Percentiles rank a stretch among this genome's conserved stretches.
phyloP scores from a whole-genome alignment of 306 rosid genomes.

The Lathyrus sativus region DNA sequence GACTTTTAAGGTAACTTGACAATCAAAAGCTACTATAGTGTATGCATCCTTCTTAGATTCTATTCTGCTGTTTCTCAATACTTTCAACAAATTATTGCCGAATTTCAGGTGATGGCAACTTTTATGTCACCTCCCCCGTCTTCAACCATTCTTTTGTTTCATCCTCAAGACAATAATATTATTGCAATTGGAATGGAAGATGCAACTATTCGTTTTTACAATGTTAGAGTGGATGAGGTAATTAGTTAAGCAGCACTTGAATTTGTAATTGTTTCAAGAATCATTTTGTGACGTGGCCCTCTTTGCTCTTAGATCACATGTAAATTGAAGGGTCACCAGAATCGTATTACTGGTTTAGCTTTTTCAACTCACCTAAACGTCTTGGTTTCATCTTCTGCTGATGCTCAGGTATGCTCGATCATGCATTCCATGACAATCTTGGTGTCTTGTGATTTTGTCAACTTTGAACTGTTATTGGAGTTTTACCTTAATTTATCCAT shows the following conservation, averaged over 20 bases:
- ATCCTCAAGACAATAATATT: slow-evolving; percentile 80
- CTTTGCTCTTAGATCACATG: slow-evolving; percentile 57
- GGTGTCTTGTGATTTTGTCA: slow-evolving; percentile 12
- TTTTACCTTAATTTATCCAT: slow-evolving; percentile 14
- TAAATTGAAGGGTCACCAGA: slow-evolving; percentile 75
- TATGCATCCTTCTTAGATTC: slow-evolving; percentile 12
- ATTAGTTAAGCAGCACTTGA: slow-evolving; percentile 16
- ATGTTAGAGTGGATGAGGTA: slow-evolving; percentile 70
- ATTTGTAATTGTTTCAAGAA: slow-evolving; percentile 27
- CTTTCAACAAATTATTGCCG: slow-evolving; percentile 21
- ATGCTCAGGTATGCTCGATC: slow-evolving; percentile 65
- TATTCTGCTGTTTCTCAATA: slow-evolving; percentile 16
- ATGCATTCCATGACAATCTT: background rate
- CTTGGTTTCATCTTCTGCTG: slow-evolving; percentile 75
- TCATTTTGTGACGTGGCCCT: slow-evolving; percentile 21
- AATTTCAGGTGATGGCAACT: slow-evolving; percentile 66
- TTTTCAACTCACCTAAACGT: slow-evolving; percentile 67
- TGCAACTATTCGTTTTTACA: slow-evolving; percentile 69
- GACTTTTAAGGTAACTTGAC: slow-evolving; percentile 32
- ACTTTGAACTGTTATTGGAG: slow-evolving; percentile 9
- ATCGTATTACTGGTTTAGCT: slow-evolving; percentile 72
- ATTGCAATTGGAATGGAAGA: slow-evolving; percentile 86
- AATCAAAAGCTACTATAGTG: background rate
- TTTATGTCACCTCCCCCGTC: slow-evolving; percentile 77
- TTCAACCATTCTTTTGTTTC: slow-evolving; percentile 69